Conservation (phyloP, 371 early-diverging fungal species). For the Syncephalastrum monosporum region DNA sequence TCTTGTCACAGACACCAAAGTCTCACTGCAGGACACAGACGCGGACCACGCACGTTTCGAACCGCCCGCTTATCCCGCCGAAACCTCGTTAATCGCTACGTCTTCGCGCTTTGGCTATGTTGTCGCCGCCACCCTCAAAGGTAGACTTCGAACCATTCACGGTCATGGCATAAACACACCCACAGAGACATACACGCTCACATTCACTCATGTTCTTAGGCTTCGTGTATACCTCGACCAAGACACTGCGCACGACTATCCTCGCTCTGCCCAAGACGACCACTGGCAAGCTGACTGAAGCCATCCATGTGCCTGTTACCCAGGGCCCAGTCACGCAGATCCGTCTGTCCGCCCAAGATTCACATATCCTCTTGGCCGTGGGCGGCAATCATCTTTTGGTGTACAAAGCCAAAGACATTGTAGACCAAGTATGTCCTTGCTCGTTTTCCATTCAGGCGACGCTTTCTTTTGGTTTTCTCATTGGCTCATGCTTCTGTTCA, state of each 20-base stretch:
- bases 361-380: conserved; percentile 24
- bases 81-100: conserved; percentile 34
- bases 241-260: conserved; percentile 26
- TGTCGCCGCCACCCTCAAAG: conserved; percentile 34
- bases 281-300: conserved; percentile 15
- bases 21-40: conserved; percentile 29
- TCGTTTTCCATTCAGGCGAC: too few species aligned
- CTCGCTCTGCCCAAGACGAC: conserved; percentile 25
- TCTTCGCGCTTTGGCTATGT: conserved; percentile 40
- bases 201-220: conserved; percentile 16
- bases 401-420: conserved; percentile 31
- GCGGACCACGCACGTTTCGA: conserved; percentile 20
- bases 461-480: too few species aligned
- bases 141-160: conserved; percentile 13
- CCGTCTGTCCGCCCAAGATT: conserved; percentile 31
- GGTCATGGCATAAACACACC: too few species aligned
- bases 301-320: conserved; percentile 11
- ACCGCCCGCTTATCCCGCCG: conserved; percentile 22
- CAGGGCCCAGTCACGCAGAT: conserved; percentile 33
- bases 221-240: conserved; percentile 33
- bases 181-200: too few species aligned
- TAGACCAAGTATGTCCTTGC: conserved; percentile 4
- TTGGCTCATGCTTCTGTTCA: too few species aligned
- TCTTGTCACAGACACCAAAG: conserved; percentile 41
- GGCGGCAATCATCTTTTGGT: conserved; percentile 22